Percentiles rank a stretch among this genome's conserved stretches.
phyloP scores from a whole-genome alignment of 805 yeast genomes.

The Helenozyma rhizophorensis region DNA sequence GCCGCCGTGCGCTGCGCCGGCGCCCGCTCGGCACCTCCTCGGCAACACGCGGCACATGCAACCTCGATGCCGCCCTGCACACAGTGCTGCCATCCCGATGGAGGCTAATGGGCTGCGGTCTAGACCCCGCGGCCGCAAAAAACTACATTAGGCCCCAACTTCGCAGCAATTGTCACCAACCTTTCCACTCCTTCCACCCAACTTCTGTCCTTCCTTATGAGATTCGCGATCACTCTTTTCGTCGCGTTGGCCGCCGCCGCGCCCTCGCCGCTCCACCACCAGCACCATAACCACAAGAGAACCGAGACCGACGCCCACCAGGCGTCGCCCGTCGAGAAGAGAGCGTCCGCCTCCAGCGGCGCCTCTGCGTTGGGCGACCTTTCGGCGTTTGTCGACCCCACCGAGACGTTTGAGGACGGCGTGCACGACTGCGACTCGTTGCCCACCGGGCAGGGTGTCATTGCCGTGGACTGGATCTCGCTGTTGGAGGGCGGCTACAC shows the following conservation, averaged over 20 bases:
- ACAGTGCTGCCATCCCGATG: no score
- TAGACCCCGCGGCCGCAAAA: no score
- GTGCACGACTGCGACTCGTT: slow-evolving; percentile 18
- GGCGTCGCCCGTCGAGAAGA: slow-evolving; percentile 19
- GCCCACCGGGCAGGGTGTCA: slow-evolving; percentile 20
- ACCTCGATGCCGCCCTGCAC: no score
- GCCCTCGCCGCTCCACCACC: slow-evolving; percentile 23
- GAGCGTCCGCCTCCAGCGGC: slow-evolving; percentile 1
- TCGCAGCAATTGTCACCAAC: no score
- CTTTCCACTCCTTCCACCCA: slow-evolving; percentile 18
- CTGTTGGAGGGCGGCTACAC: slow-evolving; percentile 41
- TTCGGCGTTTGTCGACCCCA: slow-evolving; percentile 13
- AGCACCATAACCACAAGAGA: slow-evolving; percentile 36
- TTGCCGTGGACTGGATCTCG: slow-evolving; percentile 17
- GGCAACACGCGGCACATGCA: no score
- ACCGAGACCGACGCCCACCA: slow-evolving; percentile 35
- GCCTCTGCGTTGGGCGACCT: slow-evolving; percentile 14
- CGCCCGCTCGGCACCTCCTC: no score
- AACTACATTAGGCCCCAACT: no score
- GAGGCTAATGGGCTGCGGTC: no score
- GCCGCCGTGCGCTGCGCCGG: no score
- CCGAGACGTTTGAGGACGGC: slow-evolving; percentile 16
- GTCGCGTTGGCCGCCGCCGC: slow-evolving; percentile 15
- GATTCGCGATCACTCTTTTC: slow-evolving; percentile 10
- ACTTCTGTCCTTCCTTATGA: slow-evolving; percentile 24